Evolutionary conservation across 176 grass and related monocot species (phyloP), one percentile per base, ranked within the genome.

Genomic region (Eremochloa ophiuroides): DNA sequence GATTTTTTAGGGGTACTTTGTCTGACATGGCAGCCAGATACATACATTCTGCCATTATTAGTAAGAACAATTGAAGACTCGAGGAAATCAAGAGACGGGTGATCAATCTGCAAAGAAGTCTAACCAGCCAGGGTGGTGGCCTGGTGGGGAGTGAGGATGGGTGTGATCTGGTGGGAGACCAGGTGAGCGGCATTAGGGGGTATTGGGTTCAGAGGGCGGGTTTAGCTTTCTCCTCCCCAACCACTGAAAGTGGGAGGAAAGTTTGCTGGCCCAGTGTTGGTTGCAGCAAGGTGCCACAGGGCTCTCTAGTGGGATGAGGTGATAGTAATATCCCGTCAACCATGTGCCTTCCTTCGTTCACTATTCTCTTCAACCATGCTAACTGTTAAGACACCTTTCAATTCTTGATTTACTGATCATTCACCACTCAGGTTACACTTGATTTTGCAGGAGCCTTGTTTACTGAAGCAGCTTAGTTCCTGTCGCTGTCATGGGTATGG

Each of bases 401-500:
- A 82, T 22, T 8, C 10, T 47, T 50, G 25, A 33, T 80, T 51
- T 63, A 55, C 11, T 47, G 73, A 55, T 66, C 6, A 31, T 5
- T 44, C 7, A 30, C 25, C 17, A 62, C n/a, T 78, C 22, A 1
- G 31, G 13, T 15, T 50, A 62, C 39, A 22, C 26, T 55, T 85
- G n/a, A 41, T 40, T 87, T n/a, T 75, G 69, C 85, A 87, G 85
- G 34, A 35, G 39, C 22, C 22, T 87, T 87, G 41, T 63, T 76
- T 14, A 47, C 58, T 48, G 35, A 85, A 82, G 37, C 25, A 78
- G 69, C 42, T n/a, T 60, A 37, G 18, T 65, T 47, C 38, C 67
- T 77, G 51, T 80, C 62, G 7, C 18, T 18, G 80, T 56, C 69
- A 81, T 91, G 85, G 89, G 77, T n/a, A 68, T 91, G 76, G 85